Base-by-base conservation (phyloP, 1,284 basidiomycete genomes). In the Boletus semigastroideus region DNA sequence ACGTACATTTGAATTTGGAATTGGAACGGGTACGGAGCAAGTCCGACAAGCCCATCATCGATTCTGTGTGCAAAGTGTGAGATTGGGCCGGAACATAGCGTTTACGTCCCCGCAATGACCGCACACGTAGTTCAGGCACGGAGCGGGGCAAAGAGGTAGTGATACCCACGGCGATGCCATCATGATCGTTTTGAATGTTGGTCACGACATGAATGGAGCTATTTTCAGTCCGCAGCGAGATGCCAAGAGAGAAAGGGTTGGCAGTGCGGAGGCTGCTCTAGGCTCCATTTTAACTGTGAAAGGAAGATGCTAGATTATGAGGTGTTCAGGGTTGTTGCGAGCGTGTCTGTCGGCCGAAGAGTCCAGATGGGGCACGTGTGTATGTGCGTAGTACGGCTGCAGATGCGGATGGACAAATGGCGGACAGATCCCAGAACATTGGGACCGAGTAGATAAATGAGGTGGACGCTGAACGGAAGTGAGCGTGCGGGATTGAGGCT, bases 131-230 rank as follows among this genome's bases (percentile, higher is more conserved):
- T 9, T 17, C 31, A 56, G 57, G 57, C 38, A 57, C 49, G 12
- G 2, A 25, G 20, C 30, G 34, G 30, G 52, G 25, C 20, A 38
- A 25, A 31, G 3, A 19, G 41, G 30, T 25, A 22, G 27, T 10
- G 31, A 33, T 25, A 56, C 46, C 36, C 42, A 57, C 53, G 50
- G 30, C 45, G 38, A 25, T 38, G 54, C 45, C 55, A 43, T 51
- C 30, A 40, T 38, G 27, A 50, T 49, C 20, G 46, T 38, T 44
- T 33, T 16, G 31, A 20, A 44, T 41, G 19, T 28, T 3, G 3
- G 12, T 60, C 16, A 58, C 56, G 59, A 56, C 46, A 58, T 55
- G n/a, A 11, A 46, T 36, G 34, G 45, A 22, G 37, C 10, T 55
- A 36, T 44, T 34, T 38, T 43, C 17, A 37, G 37, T 43, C 49